Base-by-base conservation (phyloP, 441 rosid species). In the Populus trichocarpa region DNA sequence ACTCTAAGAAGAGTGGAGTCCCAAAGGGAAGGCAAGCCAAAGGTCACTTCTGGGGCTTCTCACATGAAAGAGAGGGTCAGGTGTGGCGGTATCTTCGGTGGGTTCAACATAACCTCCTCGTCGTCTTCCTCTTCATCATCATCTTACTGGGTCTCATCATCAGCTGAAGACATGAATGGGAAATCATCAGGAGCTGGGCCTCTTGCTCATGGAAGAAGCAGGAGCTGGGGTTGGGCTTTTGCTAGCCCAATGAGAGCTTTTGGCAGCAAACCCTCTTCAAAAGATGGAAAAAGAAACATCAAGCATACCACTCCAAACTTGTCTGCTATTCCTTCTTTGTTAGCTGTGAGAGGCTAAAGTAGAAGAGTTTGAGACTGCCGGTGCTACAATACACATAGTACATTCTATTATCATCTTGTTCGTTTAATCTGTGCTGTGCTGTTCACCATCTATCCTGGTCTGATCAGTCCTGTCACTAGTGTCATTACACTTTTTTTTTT, bases 201-300 rank as follows among this genome's bases (percentile, higher is more conserved):
- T 10, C 81, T 81, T 16, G 79, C 77, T 46, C 83, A 86, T 67
- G 88, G 88, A 5, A 85, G 91, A 53, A 91, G 79, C 72, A 89
- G 84, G 77, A 86, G 90, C 79, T 92, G 99, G 98, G 89, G 89
- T 36, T 92, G 97, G 98, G 91, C 97, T 13, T 90, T 94, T 42
- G 93, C 99, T 1, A 92, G 97, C 72, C 99, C 99, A 0, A 91
- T 92, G 95, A 90, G 98, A 85, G 98, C 97, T 40, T 90, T 96
- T 46, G 74, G 77, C 38, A 87, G 79, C 63, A 87, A 82, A 75
- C 84, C 89, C 13, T 77, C 85, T 50, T 80, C 89, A 25, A 86
- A 87, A 71, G 82, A 84, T 46, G 91, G 90, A 6, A 92, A 88
- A 78, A 89, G 88, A 82, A 93, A 81, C 20, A 79, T 77, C 16